These are phyloP conservation scores for Phytophthora sp. DNA, from an alignment of 352 stramenopile species.

Conservation along the genomic window DNA sequence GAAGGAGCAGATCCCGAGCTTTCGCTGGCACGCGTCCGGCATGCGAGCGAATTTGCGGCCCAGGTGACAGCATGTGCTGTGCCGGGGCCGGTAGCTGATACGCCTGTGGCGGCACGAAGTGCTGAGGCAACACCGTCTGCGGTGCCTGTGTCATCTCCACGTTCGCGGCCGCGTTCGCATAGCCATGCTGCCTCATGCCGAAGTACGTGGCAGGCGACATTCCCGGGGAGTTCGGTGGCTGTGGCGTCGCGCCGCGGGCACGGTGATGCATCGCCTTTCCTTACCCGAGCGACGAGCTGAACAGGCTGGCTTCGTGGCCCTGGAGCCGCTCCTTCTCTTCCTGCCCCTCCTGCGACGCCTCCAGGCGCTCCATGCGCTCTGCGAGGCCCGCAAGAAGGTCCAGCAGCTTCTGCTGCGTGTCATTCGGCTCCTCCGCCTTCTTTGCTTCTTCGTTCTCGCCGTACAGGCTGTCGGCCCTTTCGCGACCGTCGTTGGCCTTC, in stretches of 20 bases:
- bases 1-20: conserved; percentile 16
- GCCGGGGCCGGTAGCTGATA: too few relatives aligned
- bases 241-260: neutral
- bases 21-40: conserved; percentile 11
- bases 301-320: neutral
- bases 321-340: neutral
- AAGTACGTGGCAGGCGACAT: neutral
- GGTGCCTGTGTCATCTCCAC: neutral
- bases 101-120: too few relatives aligned
- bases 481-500: too few relatives aligned
- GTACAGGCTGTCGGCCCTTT: too few relatives aligned
- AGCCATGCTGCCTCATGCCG: neutral
- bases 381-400: neutral
- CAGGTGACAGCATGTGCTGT: too few relatives aligned
- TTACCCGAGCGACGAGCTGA: neutral
- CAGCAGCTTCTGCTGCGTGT: neutral
- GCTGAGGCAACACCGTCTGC: neutral
- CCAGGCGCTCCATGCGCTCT: neutral
- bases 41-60: too few relatives aligned
- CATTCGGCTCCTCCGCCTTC: neutral
- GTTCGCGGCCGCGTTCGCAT: neutral
- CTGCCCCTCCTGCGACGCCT: neutral
- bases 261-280: neutral
- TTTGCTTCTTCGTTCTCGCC: neutral
- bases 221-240: neutral